Percentiles rank a stretch among this genome's conserved stretches.
These are phyloP conservation scores for Alternaria triticina DNA, from an alignment of 2,329 filamentous ascomycete species.

Conservation along the genomic window DNA sequence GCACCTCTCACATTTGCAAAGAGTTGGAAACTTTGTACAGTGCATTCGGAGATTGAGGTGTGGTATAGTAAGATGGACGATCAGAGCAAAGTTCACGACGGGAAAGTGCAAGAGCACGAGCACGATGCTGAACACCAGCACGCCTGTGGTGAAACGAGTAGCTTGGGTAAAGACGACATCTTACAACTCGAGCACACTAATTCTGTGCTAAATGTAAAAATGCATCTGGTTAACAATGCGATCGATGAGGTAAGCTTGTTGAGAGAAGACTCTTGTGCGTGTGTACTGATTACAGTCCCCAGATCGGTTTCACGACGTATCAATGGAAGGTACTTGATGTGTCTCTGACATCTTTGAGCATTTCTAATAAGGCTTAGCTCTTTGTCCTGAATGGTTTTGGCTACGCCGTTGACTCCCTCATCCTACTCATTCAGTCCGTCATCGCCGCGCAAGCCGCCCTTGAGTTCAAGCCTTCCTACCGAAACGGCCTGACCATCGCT, in stretches of 20 bases:
- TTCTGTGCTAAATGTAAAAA: conserved; percentile 68
- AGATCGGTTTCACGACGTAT: conserved; percentile 11
- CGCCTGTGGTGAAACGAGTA: conserved; percentile 13
- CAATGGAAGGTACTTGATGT: conserved; percentile 54
- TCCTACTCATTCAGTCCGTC: conserved; percentile 68
- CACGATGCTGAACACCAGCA: conserved; percentile 10
- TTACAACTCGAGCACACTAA: conserved; percentile 65
- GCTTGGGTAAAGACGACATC: conserved; percentile 56
- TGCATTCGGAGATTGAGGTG: neutral
- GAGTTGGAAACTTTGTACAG: neutral
- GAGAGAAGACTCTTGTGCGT: conserved; percentile 48
- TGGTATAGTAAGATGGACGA: conserved; percentile 2
- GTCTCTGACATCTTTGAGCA: neutral
- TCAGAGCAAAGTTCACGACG: neutral
- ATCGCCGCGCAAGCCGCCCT: conserved; percentile 64
- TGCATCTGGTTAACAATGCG: conserved; percentile 70
- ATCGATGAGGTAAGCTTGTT: conserved; percentile 16
- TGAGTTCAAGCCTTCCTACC: conserved; percentile 65
- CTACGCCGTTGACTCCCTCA: conserved; percentile 64
- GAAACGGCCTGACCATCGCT: conserved; percentile 66
- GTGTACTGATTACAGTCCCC: neutral
- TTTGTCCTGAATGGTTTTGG: conserved; percentile 68
- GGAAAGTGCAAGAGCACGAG: conserved; percentile 8
- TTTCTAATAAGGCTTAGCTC: conserved; percentile 38
- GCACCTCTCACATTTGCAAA: neutral